Evolutionary conservation across 2,329 filamentous ascomycete species (phyloP).

Genomic region (Nemania sp.): DNA sequence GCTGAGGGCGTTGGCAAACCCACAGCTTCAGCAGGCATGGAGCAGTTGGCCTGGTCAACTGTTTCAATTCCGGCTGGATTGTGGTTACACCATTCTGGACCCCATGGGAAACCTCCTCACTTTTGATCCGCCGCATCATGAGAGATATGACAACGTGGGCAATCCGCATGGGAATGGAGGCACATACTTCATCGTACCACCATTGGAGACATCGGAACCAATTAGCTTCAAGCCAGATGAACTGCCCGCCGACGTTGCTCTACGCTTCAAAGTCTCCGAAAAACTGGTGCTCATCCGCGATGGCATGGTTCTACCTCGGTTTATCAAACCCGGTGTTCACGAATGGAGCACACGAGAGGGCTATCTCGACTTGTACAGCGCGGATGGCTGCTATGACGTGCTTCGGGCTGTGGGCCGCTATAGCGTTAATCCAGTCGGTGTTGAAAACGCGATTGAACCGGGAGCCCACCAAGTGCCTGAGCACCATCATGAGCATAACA

Average conservation of each 20-base stretch:
- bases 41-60: constrained; percentile 8
- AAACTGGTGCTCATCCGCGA: constrained; percentile 18
- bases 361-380: constrained; percentile 14
- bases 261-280: constrained; percentile 8
- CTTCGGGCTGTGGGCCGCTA: not conserved
- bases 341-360: constrained; percentile 20
- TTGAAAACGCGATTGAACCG: too few species aligned
- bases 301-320: constrained; percentile 11
- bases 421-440: not conserved
- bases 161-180: constrained; percentile 15
- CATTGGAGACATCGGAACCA: not conserved
- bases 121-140: constrained; percentile 7
- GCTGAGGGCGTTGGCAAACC: not conserved
- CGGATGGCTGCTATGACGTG: constrained; percentile 14
- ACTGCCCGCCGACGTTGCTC: constrained; percentile 1
- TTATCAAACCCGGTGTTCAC: constrained; percentile 18
- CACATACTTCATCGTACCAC: constrained; percentile 9
- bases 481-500: not conserved
- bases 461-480: not conserved
- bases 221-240: not conserved
- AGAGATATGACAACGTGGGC: constrained; percentile 13
- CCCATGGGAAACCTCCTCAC: constrained; percentile 14
- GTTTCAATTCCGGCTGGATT: constrained; percentile 22
- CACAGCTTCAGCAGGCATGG: not conserved
- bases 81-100: constrained; percentile 4